Conservation (phyloP, 176 grass and related monocot species). For the Lolium perenne region DNA sequence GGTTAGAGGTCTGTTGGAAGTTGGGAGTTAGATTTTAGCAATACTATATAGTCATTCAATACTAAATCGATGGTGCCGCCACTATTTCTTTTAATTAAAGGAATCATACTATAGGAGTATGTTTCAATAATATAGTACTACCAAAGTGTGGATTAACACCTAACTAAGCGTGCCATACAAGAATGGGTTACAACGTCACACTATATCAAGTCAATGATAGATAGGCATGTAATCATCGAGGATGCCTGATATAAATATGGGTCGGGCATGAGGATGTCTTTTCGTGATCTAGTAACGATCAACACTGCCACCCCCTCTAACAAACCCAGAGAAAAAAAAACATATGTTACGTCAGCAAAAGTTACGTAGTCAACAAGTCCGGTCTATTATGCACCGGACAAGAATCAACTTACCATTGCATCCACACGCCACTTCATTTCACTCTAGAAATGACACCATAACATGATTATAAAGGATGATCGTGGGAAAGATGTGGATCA, state of each 20-base stretch:
- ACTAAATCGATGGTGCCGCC: no score
- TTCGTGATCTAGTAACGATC: not conserved
- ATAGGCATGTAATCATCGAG: not conserved
- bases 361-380: constrained; percentile 5
- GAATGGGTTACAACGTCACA: not conserved
- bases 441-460: constrained; percentile 34
- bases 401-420: constrained; percentile 48
- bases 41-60: no score
- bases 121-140: not conserved
- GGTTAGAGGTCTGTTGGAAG: no score
- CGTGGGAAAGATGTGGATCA: no score
- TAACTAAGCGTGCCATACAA: not conserved
- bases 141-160: not conserved
- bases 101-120: not conserved
- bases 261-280: not conserved
- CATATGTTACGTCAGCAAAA: not conserved
- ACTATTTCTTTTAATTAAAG: not conserved
- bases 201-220: not conserved
- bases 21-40: no score
- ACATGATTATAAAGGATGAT: no score
- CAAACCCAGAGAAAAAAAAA: not conserved
- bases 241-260: not conserved
- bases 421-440: constrained; percentile 14
- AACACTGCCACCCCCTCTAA: not conserved
- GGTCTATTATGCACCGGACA: constrained; percentile 40